phyloP scores from a whole-genome alignment of 352 stramenopile genomes.

The Globisporangium okanoganense region DNA sequence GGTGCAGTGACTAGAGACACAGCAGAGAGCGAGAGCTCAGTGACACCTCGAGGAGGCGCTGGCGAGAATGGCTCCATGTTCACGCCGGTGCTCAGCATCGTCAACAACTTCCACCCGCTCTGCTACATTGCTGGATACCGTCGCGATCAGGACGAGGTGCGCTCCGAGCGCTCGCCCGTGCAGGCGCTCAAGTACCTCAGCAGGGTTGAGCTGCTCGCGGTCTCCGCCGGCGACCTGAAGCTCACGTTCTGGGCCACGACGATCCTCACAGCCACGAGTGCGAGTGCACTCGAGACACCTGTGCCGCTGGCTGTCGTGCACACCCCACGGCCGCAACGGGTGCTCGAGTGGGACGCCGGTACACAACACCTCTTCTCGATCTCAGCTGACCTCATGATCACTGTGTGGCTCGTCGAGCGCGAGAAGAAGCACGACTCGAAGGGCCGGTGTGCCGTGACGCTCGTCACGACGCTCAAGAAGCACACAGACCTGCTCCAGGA shows the following conservation, averaged over 20 bases:
- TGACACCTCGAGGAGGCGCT: not conserved
- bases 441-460: slow-evolving; percentile 47
- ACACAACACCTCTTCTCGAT: slow-evolving; percentile 66
- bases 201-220: slow-evolving; percentile 51
- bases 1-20: not conserved
- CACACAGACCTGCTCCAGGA: slow-evolving; percentile 74
- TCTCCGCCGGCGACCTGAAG: slow-evolving; percentile 72
- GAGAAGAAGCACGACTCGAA: slow-evolving; percentile 32
- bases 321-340: slow-evolving; percentile 59
- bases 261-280: slow-evolving; percentile 56
- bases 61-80: slow-evolving; percentile 24
- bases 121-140: slow-evolving; percentile 69
- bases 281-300: slow-evolving; percentile 58
- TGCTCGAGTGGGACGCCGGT: slow-evolving; percentile 62
- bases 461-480: slow-evolving; percentile 53
- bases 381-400: slow-evolving; percentile 65
- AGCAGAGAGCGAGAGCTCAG: not conserved
- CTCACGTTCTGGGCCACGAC: slow-evolving; percentile 71
- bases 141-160: slow-evolving; percentile 69
- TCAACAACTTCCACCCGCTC: slow-evolving; percentile 73
- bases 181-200: slow-evolving; percentile 72
- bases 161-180: slow-evolving; percentile 70
- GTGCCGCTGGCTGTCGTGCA: slow-evolving; percentile 61
- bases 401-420: slow-evolving; percentile 49
- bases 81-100: slow-evolving; percentile 36